Conservation (phyloP, 2,329 filamentous ascomycete species). For the Penicillium hordei region DNA sequence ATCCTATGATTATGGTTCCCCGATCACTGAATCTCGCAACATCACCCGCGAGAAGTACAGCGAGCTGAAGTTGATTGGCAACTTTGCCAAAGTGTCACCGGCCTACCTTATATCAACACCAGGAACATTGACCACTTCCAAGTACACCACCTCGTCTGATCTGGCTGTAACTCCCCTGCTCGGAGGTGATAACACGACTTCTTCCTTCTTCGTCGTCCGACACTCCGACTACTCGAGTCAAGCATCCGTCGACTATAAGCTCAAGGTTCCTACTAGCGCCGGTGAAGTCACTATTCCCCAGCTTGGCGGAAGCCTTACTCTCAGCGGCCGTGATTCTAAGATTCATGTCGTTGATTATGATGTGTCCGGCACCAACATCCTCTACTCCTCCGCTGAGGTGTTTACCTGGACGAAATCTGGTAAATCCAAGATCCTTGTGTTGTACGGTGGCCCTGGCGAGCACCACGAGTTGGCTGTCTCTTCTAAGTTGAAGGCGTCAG, state of each 20-base stretch:
- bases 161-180: conserved; percentile 63
- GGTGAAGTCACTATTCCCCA: conserved; percentile 44
- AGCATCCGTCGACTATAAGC: conserved; percentile 59
- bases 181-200: conserved; percentile 49
- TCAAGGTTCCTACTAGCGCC: conserved; percentile 54
- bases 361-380: conserved; percentile 40
- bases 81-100: conserved; percentile 72
- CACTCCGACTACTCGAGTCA: conserved; percentile 65
- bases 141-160: conserved; percentile 55
- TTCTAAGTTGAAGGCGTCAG: conserved; percentile 25
- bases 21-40: conserved; percentile 68
- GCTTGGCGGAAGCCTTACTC: conserved; percentile 38
- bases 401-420: conserved; percentile 59
- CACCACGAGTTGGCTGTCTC: conserved; percentile 45
- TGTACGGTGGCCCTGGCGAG: conserved; percentile 43
- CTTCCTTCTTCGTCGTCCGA: conserved; percentile 61
- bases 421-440: conserved; percentile 50
- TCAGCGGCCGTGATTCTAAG: conserved; percentile 47
- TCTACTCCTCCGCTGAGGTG: conserved; percentile 48
- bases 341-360: conserved; percentile 46
- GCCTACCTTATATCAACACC: conserved; percentile 64
- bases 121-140: conserved; percentile 41
- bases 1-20: conserved; percentile 61
- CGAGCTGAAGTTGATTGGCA: conserved; percentile 72
- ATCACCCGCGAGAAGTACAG: conserved; percentile 74